phyloP scores from a whole-genome alignment of 148 eudicot species.

The Limonium bicolor region DNA sequence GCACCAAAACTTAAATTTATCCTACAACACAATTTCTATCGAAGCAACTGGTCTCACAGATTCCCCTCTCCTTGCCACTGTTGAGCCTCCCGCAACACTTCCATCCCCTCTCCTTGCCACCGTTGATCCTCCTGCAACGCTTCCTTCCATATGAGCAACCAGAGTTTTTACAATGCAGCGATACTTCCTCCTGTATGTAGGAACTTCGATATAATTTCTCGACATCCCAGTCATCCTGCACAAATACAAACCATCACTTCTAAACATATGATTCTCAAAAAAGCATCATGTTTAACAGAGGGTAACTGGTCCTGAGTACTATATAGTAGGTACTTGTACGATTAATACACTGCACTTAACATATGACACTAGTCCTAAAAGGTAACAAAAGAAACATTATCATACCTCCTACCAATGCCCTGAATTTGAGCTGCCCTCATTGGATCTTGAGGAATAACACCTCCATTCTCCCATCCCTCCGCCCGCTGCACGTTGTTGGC shows the following conservation, averaged over 20 bases:
- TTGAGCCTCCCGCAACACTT: no score
- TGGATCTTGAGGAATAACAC: slow-evolving; percentile 44
- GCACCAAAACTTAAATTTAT: no score
- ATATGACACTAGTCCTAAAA: no score
- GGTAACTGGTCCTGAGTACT: no score
- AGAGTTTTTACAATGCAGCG: slow-evolving; percentile 52
- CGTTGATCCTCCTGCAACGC: no score
- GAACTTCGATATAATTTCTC: slow-evolving; percentile 56
- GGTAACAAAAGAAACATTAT: slow-evolving; percentile 45
- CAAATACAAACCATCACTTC: not conserved
- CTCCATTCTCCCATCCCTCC: slow-evolving; percentile 61
- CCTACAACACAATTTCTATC: slow-evolving; percentile 18
- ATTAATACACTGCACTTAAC: no score
- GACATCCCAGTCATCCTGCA: slow-evolving; percentile 68
- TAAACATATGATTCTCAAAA: no score
- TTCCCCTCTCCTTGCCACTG: slow-evolving; percentile 30
- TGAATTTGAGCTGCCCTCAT: slow-evolving; percentile 75
- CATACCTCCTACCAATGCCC: slow-evolving; percentile 84
- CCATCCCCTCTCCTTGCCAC: slow-evolving; percentile 30
- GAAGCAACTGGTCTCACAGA: slow-evolving; percentile 31
- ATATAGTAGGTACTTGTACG: no score
- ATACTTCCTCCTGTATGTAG: slow-evolving; percentile 69
- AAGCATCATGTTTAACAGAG: no score
- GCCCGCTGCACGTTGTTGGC: slow-evolving; percentile 29
- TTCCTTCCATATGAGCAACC: no score